Evolutionary conservation across 371 early-diverging fungal species (phyloP).

Genomic region (Mortierella sp.): DNA sequence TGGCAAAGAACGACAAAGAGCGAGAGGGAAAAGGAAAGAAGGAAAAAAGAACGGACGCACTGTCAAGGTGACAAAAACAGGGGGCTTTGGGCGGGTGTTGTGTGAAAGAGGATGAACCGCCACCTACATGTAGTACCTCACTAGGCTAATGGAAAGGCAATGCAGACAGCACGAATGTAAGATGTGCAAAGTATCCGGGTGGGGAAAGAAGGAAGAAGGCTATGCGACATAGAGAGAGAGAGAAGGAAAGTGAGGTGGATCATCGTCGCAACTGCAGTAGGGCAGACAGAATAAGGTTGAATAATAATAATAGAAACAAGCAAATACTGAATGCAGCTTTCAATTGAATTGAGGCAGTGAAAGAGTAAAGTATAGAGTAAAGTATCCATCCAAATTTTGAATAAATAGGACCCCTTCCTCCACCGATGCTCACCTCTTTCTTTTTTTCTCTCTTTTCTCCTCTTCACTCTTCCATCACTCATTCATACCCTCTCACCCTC

Average conservation of each 20-base stretch:
- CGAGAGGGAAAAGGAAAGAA: neutral
- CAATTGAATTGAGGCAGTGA: neutral
- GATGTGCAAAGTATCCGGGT: neutral
- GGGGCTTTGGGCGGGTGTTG: neutral
- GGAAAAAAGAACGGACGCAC: constrained; percentile 9
- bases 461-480: constrained; percentile 15
- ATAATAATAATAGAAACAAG: neutral
- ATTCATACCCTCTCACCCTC: neutral
- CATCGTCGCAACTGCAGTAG: neutral
- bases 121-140: neutral
- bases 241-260: neutral
- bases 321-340: neutral
- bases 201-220: neutral
- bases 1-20: neutral
- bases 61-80: neutral
- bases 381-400: neutral
- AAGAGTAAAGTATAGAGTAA: neutral
- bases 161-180: neutral
- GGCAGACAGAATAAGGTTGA: neutral
- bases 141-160: neutral
- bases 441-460: neutral
- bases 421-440: constrained; percentile 10
- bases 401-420: constrained; percentile 13
- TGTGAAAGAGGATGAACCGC: neutral
- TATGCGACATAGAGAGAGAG: neutral